Evolutionary conservation across 176 grass and related monocot species (phyloP).

Genomic region (Oryza punctata): DNA sequence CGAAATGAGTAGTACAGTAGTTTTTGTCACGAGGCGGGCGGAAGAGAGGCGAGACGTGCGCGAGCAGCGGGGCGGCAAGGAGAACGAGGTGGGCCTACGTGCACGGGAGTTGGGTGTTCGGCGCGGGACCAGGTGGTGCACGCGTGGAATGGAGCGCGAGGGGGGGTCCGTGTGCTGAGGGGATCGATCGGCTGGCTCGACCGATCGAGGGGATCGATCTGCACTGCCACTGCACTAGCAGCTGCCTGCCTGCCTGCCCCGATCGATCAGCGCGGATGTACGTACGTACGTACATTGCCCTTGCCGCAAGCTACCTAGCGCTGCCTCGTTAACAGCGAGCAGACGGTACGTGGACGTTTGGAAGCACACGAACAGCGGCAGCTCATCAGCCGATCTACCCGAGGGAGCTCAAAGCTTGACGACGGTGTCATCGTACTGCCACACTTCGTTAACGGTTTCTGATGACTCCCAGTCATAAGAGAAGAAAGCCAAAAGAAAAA

Average conservation of each 20-base stretch:
- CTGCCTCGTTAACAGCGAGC: neutral
- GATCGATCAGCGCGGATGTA: neutral
- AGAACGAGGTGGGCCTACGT: constrained; percentile 14
- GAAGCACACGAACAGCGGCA: neutral
- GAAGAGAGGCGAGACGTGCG: neutral
- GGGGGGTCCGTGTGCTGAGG: no score
- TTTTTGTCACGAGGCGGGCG: neutral
- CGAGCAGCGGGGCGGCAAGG: neutral
- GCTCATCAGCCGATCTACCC: no score
- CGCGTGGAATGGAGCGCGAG: neutral
- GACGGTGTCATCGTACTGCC: neutral
- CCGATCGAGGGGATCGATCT: neutral
- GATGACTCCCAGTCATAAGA: neutral
- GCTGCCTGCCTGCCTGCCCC: neutral
- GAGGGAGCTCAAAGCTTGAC: neutral
- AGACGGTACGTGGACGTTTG: neutral
- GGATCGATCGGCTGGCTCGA: no score
- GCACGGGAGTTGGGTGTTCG: constrained; percentile 36
- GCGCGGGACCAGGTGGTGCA: constrained; percentile 10
- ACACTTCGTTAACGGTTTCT: no score
- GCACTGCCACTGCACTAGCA: neutral
- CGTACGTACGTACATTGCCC: neutral
- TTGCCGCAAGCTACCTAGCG: neutral
- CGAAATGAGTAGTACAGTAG: neutral
- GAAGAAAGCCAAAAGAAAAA: neutral